phyloP scores from a whole-genome alignment of 139 green algal species.

The Chlorella sp. region DNA sequence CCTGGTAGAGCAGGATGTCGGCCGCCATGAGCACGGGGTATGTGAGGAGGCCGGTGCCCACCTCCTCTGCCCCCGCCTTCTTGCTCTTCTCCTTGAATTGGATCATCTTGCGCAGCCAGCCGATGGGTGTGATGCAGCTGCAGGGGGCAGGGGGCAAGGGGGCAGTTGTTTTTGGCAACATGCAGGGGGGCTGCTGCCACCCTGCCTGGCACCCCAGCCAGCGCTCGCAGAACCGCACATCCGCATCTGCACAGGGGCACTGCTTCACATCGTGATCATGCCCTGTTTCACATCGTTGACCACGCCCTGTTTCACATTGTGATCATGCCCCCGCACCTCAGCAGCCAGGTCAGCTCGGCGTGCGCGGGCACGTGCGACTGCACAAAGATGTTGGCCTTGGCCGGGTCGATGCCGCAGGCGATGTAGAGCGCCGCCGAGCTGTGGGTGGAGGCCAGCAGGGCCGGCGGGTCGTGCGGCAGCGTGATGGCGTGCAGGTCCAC shows the following conservation, averaged over 20 bases:
- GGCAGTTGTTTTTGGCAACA: too few relatives aligned
- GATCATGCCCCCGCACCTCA: constrained; percentile 85
- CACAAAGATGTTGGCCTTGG: constrained; percentile 81
- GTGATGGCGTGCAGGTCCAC: constrained; percentile 98
- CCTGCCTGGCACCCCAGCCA: too few relatives aligned
- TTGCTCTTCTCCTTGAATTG: constrained; percentile 98
- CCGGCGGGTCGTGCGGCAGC: constrained; percentile 86
- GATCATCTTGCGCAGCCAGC: constrained; percentile 97
- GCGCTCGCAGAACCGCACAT: too few relatives aligned
- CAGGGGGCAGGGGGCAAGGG: neutral
- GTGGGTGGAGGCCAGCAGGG: constrained; percentile 77
- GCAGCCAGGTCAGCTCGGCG: constrained; percentile 94
- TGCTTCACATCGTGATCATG: too few relatives aligned
- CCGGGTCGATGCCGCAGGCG: constrained; percentile 90
- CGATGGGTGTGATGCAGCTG: constrained; percentile 36
- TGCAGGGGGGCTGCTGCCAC: too few relatives aligned
- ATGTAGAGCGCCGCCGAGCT: constrained; percentile 92
- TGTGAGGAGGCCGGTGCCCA: constrained; percentile 92
- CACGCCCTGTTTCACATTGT: too few relatives aligned
- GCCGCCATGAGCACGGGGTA: constrained; percentile 99
- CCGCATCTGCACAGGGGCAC: too few relatives aligned
- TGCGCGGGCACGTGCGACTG: constrained; percentile 95
- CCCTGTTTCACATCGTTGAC: too few relatives aligned
- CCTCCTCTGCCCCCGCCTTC: constrained; percentile 64
- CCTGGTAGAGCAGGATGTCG: constrained; percentile 98